Evolutionary conservation across 345 rosid genomes (phyloP).

Genomic region (Eucalyptus leucophloia): DNA sequence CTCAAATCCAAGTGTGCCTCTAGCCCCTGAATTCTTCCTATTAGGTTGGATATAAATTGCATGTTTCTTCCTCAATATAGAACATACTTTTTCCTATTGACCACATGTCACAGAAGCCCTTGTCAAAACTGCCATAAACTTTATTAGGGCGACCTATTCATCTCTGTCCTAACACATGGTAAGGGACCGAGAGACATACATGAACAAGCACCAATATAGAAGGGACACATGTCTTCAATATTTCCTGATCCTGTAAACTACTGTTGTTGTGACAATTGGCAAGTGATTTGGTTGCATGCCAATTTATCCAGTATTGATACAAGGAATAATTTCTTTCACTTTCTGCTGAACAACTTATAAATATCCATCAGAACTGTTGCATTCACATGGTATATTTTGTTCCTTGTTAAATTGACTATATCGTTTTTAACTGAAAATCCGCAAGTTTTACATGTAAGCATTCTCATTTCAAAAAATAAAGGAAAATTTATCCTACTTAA

Average conservation of each 20-base stretch:
- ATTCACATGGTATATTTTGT: not conserved
- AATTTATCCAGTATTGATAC: not conserved
- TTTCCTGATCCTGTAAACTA: not conserved
- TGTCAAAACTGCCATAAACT: not conserved
- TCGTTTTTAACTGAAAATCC: not conserved
- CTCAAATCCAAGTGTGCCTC: not conserved
- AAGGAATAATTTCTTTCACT: not conserved
- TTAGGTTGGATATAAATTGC: not conserved
- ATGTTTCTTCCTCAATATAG: not conserved
- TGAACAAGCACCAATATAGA: not conserved
- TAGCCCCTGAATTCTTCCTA: not conserved
- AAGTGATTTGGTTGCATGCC: not conserved
- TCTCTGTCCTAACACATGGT: not conserved
- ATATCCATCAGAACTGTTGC: not conserved
- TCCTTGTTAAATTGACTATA: not conserved
- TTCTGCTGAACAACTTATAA: not conserved
- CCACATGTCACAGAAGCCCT: not conserved
- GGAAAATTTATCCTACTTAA: not conserved
- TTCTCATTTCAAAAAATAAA: not conserved
- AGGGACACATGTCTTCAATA: not conserved
- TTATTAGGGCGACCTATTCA: not conserved
- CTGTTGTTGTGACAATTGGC: not conserved
- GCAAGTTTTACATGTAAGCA: not conserved
- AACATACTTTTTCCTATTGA: not conserved
- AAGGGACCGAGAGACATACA: not conserved